These are phyloP conservation scores for Pseudoneurospora amorphoporcata DNA, from an alignment of 495 filamentous ascomycete species.

Conservation along the genomic window DNA sequence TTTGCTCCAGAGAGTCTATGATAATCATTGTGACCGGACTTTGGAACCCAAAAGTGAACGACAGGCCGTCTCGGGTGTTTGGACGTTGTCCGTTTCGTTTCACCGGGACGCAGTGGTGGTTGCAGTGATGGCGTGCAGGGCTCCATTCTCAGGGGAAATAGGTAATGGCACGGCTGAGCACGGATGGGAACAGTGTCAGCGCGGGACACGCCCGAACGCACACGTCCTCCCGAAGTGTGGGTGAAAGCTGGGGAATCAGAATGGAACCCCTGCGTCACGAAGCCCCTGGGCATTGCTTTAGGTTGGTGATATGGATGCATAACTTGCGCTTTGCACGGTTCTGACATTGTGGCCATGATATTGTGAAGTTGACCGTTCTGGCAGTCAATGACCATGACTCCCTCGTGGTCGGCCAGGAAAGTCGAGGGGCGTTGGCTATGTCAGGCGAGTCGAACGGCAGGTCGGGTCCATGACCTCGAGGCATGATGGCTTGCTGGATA, in stretches of 20 bases:
- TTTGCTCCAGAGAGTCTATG: background rate
- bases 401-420: background rate
- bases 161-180: background rate
- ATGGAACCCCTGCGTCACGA: background rate
- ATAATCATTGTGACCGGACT: background rate
- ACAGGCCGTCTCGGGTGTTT: background rate
- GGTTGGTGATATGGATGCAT: background rate
- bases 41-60: background rate
- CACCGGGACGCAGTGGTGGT: constrained; percentile 1
- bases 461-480: background rate
- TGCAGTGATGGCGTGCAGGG: background rate
- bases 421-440: background rate
- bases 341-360: background rate
- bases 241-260: background rate
- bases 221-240: background rate
- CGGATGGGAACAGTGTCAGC: background rate
- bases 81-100: constrained; percentile 3
- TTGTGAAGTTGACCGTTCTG: background rate
- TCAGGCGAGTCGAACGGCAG: background rate
- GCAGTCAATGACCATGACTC: background rate
- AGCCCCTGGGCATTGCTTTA: background rate
- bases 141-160: background rate
- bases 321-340: background rate
- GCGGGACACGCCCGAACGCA: background rate
- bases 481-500: background rate